Conservation (phyloP, 495 filamentous ascomycete genomes). For the Oidiodendron maius region DNA sequence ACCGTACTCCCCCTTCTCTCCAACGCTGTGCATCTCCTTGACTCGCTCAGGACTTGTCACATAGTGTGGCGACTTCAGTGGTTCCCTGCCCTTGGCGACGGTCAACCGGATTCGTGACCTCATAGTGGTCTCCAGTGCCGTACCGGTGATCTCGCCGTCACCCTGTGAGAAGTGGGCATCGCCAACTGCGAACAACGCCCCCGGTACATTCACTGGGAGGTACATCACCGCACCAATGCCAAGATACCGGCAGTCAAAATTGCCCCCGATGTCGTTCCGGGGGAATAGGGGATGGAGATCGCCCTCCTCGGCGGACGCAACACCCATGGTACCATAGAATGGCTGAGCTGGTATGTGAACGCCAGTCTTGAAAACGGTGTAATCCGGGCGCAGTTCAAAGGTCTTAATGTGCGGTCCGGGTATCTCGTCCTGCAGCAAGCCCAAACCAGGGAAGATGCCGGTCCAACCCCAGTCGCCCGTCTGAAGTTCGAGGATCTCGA, state of each 20-base stretch:
- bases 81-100: conserved; percentile 36
- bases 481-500: conserved; percentile 39
- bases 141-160: conserved; percentile 48
- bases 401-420: conserved; percentile 36
- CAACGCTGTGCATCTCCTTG: conserved; percentile 11
- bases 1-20: conserved; percentile 39
- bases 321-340: conserved; percentile 45
- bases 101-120: conserved; percentile 38
- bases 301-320: conserved; percentile 37
- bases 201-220: conserved; percentile 40
- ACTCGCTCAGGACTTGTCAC: conserved; percentile 26
- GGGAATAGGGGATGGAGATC: conserved; percentile 43
- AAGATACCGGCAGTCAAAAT: conserved; percentile 44
- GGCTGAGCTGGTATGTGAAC: conserved; percentile 40
- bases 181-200: conserved; percentile 46
- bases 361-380: conserved; percentile 36
- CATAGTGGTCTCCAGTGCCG: conserved; percentile 48
- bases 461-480: conserved; percentile 46
- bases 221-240: conserved; percentile 36
- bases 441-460: conserved; percentile 43
- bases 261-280: conserved; percentile 42
- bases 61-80: conserved; percentile 39
- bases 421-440: conserved; percentile 42
- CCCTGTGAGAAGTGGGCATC: conserved; percentile 48
- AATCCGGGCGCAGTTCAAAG: conserved; percentile 35